Evolutionary conservation across 1,139 yeast species (phyloP).

Genomic region (Starmera stellimalicola): DNA sequence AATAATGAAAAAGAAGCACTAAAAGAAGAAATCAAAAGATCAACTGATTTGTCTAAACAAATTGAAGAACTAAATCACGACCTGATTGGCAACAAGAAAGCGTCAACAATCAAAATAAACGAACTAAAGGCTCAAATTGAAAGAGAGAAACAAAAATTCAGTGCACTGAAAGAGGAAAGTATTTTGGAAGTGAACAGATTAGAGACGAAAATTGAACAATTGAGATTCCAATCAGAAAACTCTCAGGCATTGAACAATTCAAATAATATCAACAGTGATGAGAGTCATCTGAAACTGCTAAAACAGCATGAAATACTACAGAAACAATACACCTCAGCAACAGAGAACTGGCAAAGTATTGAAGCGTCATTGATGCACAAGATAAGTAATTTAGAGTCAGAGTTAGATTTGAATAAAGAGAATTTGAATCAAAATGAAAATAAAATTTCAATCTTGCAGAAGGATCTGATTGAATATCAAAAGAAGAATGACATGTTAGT

Average conservation of each 20-base stretch:
- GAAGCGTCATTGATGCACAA: slow-evolving; percentile 44
- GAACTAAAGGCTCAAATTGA: slow-evolving; percentile 21
- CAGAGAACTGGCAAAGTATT: slow-evolving; percentile 58
- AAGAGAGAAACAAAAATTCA: slow-evolving; percentile 19
- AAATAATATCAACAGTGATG: slow-evolving; percentile 16
- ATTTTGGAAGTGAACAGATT: slow-evolving; percentile 32
- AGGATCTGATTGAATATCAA: slow-evolving; percentile 13
- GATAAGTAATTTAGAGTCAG: slow-evolving; percentile 33
- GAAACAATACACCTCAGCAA: slow-evolving; percentile 60
- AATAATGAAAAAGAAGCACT: slow-evolving; percentile 27
- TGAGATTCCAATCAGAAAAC: slow-evolving; percentile 31
- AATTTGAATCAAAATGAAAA: slow-evolving; percentile 8
- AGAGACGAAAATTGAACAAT: slow-evolving; percentile 32
- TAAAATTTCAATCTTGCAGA: slow-evolving; percentile 12
- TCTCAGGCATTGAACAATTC: slow-evolving; percentile 15
- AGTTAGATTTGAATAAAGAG: slow-evolving; percentile 4
- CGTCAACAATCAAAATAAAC: slow-evolving; percentile 21
- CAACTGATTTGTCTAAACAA: slow-evolving; percentile 25
- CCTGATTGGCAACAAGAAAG: slow-evolving; percentile 29
- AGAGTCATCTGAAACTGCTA: slow-evolving; percentile 22
- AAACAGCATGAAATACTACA: slow-evolving; percentile 46
- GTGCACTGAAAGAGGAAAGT: slow-evolving; percentile 28
- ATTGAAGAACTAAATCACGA: slow-evolving; percentile 35
- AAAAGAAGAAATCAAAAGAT: slow-evolving; percentile 27
- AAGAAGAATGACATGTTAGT: slow-evolving; percentile 12